A percentile compares a stretch with the other conserved stretches of the same genome.
Evolutionary conservation across 75 land plant genomes (phyloP).

Genomic region (Larix kaempferi): DNA sequence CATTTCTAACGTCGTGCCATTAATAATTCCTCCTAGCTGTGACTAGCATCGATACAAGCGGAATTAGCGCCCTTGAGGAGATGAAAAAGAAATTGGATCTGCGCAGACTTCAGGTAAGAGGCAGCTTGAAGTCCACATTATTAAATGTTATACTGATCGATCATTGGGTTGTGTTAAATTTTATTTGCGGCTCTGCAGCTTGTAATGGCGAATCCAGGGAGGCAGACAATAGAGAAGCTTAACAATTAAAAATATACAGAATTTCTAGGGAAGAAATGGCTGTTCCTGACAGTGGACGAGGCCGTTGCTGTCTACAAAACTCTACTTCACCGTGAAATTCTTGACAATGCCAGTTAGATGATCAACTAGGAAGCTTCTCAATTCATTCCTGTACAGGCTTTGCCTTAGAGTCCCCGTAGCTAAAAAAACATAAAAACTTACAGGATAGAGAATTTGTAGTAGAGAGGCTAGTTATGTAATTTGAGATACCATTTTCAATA

Average conservation of each 20-base stretch:
- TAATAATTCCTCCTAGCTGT: slow-evolving; percentile 45
- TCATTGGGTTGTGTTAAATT: too few relatives aligned
- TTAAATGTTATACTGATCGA: too few relatives aligned
- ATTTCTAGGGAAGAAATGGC: slow-evolving; percentile 18
- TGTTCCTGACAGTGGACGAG: slow-evolving; percentile 19
- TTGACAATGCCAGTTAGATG: too few relatives aligned
- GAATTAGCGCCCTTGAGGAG: slow-evolving; percentile 67
- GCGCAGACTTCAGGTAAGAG: slow-evolving; percentile 35
- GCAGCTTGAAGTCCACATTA: too few relatives aligned
- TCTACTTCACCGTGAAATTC: too few relatives aligned
- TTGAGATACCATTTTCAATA: too few relatives aligned
- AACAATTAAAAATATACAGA: slow-evolving; percentile 9
- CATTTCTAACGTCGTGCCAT: neutral
- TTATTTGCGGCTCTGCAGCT: slow-evolving; percentile 9
- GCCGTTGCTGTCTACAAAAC: slow-evolving; percentile 15
- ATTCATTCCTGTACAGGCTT: too few relatives aligned
- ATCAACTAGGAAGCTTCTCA: too few relatives aligned
- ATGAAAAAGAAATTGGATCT: slow-evolving; percentile 39
- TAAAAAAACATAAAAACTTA: too few relatives aligned
- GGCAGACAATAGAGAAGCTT: slow-evolving; percentile 16
- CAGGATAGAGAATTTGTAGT: too few relatives aligned
- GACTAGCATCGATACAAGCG: slow-evolving; percentile 70
- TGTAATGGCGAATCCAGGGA: slow-evolving; percentile 21
- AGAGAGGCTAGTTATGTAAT: too few relatives aligned
- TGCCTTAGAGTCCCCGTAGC: too few relatives aligned